Evolutionary conservation across 1,284 basidiomycete genomes (phyloP).

Genomic region (Apiotrichum brassicae): DNA sequence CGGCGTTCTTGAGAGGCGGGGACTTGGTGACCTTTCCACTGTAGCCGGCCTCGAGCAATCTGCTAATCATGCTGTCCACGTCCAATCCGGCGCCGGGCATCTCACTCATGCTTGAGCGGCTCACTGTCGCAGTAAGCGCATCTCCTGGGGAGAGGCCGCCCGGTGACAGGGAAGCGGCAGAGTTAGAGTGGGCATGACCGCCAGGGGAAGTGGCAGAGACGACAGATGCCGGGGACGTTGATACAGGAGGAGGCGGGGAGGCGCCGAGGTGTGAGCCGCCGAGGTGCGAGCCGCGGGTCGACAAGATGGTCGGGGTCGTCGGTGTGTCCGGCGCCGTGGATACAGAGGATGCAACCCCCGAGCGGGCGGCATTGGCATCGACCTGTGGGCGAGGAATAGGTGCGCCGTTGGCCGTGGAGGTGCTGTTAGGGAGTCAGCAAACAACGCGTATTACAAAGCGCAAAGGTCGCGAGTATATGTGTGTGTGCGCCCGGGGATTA

Average conservation of each 20-base stretch:
- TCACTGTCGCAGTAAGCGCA: constrained; percentile 33
- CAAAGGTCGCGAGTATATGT: too few species aligned
- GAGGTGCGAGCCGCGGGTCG: constrained; percentile 30
- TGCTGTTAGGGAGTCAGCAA: constrained; percentile 1
- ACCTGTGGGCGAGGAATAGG: not conserved
- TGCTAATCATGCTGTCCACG: constrained; percentile 97
- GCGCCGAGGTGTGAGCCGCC: constrained; percentile 26
- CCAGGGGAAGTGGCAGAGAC: constrained; percentile 24
- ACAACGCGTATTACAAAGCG: too few species aligned
- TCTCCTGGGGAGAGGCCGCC: constrained; percentile 22
- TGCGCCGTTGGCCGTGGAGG: not conserved
- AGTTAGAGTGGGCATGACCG: constrained; percentile 22
- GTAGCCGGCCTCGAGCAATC: constrained; percentile 94
- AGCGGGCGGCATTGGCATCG: not conserved
- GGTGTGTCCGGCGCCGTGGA: constrained; percentile 24
- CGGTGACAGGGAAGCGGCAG: constrained; percentile 22
- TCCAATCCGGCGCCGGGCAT: constrained; percentile 55
- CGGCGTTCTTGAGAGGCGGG: constrained; percentile 90
- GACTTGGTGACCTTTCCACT: constrained; percentile 97
- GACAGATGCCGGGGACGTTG: constrained; percentile 12
- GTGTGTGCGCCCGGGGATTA: too few species aligned
- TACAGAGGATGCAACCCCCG: not conserved
- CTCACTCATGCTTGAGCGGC: constrained; percentile 25
- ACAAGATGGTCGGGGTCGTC: constrained; percentile 45
- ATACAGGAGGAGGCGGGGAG: constrained; percentile 39